Percentiles rank a stretch among this genome's conserved stretches.
Conservation (phyloP, 768 basidiomycete species). For the Panaeolus cyanescens region DNA sequence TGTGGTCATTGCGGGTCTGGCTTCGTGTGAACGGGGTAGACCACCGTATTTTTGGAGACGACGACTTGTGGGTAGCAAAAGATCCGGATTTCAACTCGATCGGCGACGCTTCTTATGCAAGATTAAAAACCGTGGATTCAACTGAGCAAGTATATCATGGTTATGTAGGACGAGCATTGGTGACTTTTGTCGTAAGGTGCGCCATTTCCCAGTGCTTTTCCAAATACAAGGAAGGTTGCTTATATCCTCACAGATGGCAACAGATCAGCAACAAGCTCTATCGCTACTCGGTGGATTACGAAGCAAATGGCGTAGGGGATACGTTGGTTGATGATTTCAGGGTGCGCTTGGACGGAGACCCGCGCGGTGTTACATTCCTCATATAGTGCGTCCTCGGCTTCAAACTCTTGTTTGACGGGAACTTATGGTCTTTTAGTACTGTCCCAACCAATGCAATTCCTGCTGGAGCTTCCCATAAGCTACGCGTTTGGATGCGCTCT, state of each 20-base stretch:
- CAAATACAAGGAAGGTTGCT: not conserved
- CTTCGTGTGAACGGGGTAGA: slow-evolving; percentile 57
- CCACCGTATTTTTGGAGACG: slow-evolving; percentile 64
- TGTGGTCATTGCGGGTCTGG: slow-evolving; percentile 67
- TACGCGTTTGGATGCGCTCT: slow-evolving; percentile 65
- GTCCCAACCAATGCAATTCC: slow-evolving; percentile 58
- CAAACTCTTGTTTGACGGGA: not conserved
- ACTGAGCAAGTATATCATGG: slow-evolving; percentile 56
- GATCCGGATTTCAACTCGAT: slow-evolving; percentile 67
- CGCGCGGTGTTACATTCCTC: slow-evolving; percentile 52
- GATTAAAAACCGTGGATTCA: slow-evolving; percentile 41
- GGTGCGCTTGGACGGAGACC: slow-evolving; percentile 57
- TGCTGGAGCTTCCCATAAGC: slow-evolving; percentile 56
- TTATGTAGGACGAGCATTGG: slow-evolving; percentile 54
- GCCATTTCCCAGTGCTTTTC: slow-evolving; percentile 9
- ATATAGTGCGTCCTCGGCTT: slow-evolving; percentile 51
- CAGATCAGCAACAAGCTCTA: slow-evolving; percentile 44
- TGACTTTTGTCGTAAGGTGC: slow-evolving; percentile 58
- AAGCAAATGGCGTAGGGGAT: slow-evolving; percentile 61
- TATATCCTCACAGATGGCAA: slow-evolving; percentile 47
- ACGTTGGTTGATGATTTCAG: slow-evolving; percentile 53
- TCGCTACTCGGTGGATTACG: slow-evolving; percentile 63
- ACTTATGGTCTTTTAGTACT: slow-evolving; percentile 40
- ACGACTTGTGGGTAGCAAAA: slow-evolving; percentile 66
- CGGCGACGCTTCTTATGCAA: slow-evolving; percentile 56